A percentile compares a stretch with the other conserved stretches of the same genome.
phyloP scores from a whole-genome alignment of 371 early-diverging fungal genomes.

The Rhizomucor pusillus region DNA sequence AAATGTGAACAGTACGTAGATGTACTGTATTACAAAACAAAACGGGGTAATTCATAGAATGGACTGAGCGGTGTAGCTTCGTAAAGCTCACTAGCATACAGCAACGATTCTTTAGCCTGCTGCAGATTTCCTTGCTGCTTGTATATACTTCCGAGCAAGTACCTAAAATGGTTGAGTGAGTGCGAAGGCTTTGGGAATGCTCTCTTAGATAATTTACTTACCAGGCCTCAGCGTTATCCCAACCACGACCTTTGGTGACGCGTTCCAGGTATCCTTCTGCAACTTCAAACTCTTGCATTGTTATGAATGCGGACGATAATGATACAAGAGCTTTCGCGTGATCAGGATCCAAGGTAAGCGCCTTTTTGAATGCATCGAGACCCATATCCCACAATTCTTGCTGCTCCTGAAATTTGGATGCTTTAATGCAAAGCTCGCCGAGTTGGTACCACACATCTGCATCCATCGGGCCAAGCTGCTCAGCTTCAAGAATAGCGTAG shows the following conservation, averaged over 20 bases:
- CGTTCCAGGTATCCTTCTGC: slow-evolving; percentile 27
- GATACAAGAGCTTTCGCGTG: slow-evolving; percentile 19
- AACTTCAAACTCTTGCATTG: slow-evolving; percentile 16
- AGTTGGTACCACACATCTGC: slow-evolving; percentile 52
- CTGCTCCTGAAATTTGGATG: background rate
- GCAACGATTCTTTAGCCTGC: slow-evolving; percentile 27
- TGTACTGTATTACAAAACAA: no score
- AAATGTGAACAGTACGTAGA: no score
- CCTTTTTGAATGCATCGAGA: slow-evolving; percentile 43
- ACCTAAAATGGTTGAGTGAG: slow-evolving; percentile 9
- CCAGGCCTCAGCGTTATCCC: slow-evolving; percentile 36
- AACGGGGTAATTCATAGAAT: slow-evolving; percentile 22
- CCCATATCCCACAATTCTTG: slow-evolving; percentile 25
- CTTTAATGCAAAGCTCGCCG: slow-evolving; percentile 31
- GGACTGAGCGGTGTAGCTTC: slow-evolving; percentile 20
- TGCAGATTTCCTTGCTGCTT: slow-evolving; percentile 17
- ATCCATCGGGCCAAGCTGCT: slow-evolving; percentile 47
- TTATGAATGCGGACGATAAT: slow-evolving; percentile 19
- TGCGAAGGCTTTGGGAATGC: background rate
- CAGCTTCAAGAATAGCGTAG: slow-evolving; percentile 59
- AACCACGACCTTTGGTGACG: slow-evolving; percentile 23
- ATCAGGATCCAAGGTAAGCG: slow-evolving; percentile 33
- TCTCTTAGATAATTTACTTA: slow-evolving; percentile 14
- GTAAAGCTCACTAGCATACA: slow-evolving; percentile 28
- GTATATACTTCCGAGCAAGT: slow-evolving; percentile 21